Base-by-base conservation (phyloP, 768 basidiomycete species). In the Gelatoporia subvermispora region DNA sequence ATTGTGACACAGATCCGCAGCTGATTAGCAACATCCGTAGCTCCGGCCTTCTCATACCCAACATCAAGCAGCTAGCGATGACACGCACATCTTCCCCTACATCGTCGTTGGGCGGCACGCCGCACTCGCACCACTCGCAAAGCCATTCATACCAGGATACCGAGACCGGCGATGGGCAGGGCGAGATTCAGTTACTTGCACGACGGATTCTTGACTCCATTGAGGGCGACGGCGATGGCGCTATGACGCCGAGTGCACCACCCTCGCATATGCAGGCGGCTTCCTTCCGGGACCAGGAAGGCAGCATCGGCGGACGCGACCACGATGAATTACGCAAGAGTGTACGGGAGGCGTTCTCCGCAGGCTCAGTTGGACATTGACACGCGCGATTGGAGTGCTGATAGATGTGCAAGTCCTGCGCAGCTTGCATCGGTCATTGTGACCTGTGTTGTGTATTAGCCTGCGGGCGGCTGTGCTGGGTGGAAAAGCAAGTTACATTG, bases 21-120 rank as follows among this genome's bases (percentile, higher is more conserved):
- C 73, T 98, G 36, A 88, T 87, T 51, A 87, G 82, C 68, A 94
- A 89, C 71, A 93, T 98, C 66, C 90, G 92, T 48, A 79, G 71
- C 47, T 97, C 95, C 4, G 76, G 71, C 49, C 72, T 90, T 47
- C 74, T 98, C 51, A 79, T 91, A 39, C 84, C 93, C 17, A 88
- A 89, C 47, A 94, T 98, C 54, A 86, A 86, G 43, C 81, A 83
- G 57, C 81, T 98, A 20, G 82, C 93, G 4, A 74, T 72, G 51
- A 88, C 85, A 22, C 82, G 79, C 31, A 74, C 84, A 23, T 79
- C 79, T 13, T 82, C 85, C 1, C 84, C 84, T 4, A 70, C 81
- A 0, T 88, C 85, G 8, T 90, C 86, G 11, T 69, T 80, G n/a
- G 67, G 65, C 35, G 84, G 81, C 42, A 89, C 84, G 25, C 87